phyloP scores from a whole-genome alignment of 148 eudicot genomes.

The Cornus controversa region DNA sequence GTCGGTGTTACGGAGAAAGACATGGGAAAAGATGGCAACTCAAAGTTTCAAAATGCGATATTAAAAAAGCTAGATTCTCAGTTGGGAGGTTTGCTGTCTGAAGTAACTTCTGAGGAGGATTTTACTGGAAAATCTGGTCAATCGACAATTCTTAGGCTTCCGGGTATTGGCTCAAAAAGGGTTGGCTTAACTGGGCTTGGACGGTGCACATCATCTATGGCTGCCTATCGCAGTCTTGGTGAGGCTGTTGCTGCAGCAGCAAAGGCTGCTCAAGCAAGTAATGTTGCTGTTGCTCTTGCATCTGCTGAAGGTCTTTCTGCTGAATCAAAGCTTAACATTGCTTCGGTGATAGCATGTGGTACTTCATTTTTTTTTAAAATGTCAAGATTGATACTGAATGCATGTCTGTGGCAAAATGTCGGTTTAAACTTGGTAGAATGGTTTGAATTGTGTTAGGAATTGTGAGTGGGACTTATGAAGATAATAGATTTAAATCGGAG shows the following conservation, averaged over 20 bases:
- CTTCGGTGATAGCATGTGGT: constrained; percentile 83
- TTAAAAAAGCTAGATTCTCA: constrained; percentile 63
- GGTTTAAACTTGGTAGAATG: background rate
- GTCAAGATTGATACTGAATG: background rate
- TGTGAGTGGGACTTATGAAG: constrained; percentile 72
- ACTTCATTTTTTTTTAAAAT: constrained; percentile 5
- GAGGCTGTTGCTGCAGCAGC: constrained; percentile 83
- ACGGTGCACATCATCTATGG: constrained; percentile 32
- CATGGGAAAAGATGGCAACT: constrained; percentile 62
- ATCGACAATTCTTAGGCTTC: constrained; percentile 71
- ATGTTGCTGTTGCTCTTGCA: constrained; percentile 72
- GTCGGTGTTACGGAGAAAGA: constrained; percentile 93
- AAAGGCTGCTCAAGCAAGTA: constrained; percentile 69
- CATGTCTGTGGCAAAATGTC: background rate
- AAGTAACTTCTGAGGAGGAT: constrained; percentile 84
- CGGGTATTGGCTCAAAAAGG: constrained; percentile 80
- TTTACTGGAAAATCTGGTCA: constrained; percentile 85
- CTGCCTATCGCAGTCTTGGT: constrained; percentile 68
- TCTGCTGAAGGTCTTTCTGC: constrained; percentile 61
- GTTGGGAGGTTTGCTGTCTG: constrained; percentile 71
- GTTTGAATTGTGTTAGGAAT: constrained; percentile 40
- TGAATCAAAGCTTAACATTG: constrained; percentile 55
- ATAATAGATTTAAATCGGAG: constrained; percentile 84
- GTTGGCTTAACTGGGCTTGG: constrained; percentile 83
- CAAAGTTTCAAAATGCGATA: constrained; percentile 60